phyloP scores from a whole-genome alignment of 2,329 filamentous ascomycete species.

The Ambrosiella beaveri region DNA sequence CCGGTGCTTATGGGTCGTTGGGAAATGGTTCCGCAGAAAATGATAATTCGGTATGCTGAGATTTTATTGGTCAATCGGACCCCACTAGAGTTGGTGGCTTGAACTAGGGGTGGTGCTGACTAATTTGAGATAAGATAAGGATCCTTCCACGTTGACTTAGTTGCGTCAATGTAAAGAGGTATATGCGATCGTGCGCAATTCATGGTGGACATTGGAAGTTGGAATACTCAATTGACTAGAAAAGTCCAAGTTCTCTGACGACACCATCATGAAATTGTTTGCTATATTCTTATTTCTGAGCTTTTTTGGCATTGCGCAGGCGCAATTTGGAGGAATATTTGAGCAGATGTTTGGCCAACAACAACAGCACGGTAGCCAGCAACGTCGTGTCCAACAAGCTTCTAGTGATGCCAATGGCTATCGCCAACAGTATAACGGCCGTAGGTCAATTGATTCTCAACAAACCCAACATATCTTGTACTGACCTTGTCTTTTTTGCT shows the following conservation, averaged over 20 bases:
- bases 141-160: not conserved
- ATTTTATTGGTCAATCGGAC: constrained; percentile 8
- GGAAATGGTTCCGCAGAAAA: constrained; percentile 5
- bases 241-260: not conserved
- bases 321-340: constrained; percentile 84
- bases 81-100: constrained; percentile 4
- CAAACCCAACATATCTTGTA: not conserved
- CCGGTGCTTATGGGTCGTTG: not conserved
- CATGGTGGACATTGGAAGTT: too few species aligned
- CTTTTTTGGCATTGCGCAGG: constrained; percentile 24
- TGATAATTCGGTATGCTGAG: constrained; percentile 1
- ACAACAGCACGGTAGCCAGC: constrained; percentile 22
- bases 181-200: too few species aligned
- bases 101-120: not conserved
- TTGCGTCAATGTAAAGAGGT: not conserved
- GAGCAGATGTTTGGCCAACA: constrained; percentile 78
- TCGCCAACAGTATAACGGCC: constrained; percentile 47
- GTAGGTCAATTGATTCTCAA: constrained; percentile 26
- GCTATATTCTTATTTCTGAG: constrained; percentile 6
- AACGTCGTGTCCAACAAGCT: constrained; percentile 54
- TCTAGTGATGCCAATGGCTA: constrained; percentile 74
- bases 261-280: not conserved
- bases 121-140: constrained; percentile 12
- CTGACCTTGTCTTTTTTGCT: not conserved
- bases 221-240: too few species aligned